Conservation (phyloP, 225 moss, liverwort and hornwort genomes). For the Antitrichia curtipendula region DNA sequence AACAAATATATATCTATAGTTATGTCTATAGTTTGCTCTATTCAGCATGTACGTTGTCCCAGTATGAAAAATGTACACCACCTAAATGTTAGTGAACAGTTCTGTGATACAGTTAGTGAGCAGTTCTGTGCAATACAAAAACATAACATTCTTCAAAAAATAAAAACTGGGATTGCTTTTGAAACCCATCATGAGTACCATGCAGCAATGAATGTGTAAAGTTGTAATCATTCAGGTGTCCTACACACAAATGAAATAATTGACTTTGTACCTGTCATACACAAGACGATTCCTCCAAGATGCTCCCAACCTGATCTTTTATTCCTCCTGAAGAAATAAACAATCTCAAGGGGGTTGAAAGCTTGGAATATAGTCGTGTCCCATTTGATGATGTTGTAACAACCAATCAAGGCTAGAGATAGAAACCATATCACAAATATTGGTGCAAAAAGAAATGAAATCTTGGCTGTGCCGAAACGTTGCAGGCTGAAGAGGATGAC, state of each 20-base stretch:
- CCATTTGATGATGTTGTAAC: constrained; percentile 57
- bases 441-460: constrained; percentile 71
- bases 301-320: constrained; percentile 53
- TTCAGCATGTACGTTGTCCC: background rate
- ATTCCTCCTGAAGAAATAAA: constrained; percentile 44
- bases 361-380: constrained; percentile 46
- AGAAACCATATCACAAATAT: constrained; percentile 64
- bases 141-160: background rate
- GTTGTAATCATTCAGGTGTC: background rate
- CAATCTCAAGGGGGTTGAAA: constrained; percentile 58
- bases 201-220: background rate
- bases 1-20: background rate
- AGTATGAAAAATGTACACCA: background rate
- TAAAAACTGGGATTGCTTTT: background rate
- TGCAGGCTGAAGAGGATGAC: constrained; percentile 68
- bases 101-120: background rate
- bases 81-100: no score
- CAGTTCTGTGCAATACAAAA: background rate
- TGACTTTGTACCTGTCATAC: constrained; percentile 56
- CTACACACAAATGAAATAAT: background rate
- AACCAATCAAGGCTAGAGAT: constrained; percentile 46
- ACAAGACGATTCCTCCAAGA: constrained; percentile 80
- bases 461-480: constrained; percentile 58
- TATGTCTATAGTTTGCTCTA: background rate
- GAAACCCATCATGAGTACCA: background rate